Evolutionary conservation across 2,329 filamentous ascomycete genomes (phyloP).

Genomic region (Lachnellula occidentalis): DNA sequence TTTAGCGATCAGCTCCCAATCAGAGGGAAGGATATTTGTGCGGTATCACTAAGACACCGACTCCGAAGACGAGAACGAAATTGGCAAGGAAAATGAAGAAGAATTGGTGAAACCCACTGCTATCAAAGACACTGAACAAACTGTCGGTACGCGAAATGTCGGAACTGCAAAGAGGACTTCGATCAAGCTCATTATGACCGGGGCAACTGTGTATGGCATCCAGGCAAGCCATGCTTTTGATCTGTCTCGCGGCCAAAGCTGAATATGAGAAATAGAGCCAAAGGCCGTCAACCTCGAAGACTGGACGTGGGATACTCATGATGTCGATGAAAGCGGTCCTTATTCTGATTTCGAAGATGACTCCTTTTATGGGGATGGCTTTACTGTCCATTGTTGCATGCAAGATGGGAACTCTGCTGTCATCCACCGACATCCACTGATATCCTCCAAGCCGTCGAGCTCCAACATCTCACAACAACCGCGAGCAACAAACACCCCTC

Average conservation of each 20-base stretch:
- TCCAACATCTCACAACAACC: too few relatives aligned
- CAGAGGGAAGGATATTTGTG: constrained; percentile 2
- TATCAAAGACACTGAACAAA: constrained; percentile 2
- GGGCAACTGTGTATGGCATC: constrained; percentile 8
- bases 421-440: too few relatives aligned
- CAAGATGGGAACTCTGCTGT: not conserved
- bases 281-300: constrained; percentile 1
- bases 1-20: not conserved
- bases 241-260: too few relatives aligned
- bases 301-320: constrained; percentile 11
- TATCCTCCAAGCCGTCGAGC: too few relatives aligned
- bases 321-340: constrained; percentile 2
- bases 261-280: not conserved
- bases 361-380: constrained; percentile 5
- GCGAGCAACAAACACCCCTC: too few relatives aligned
- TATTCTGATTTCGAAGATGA: constrained; percentile 3
- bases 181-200: constrained; percentile 1
- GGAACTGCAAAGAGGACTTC: constrained; percentile 9
- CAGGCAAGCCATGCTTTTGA: not conserved
- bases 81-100: not conserved
- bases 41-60: constrained; percentile 3
- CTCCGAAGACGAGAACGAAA: not conserved
- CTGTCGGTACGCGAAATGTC: constrained; percentile 1
- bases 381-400: constrained; percentile 7
- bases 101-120: not conserved